Base-by-base conservation (phyloP, 1,284 basidiomycete species). In the Cutaneotrichosporon mucoides region DNA sequence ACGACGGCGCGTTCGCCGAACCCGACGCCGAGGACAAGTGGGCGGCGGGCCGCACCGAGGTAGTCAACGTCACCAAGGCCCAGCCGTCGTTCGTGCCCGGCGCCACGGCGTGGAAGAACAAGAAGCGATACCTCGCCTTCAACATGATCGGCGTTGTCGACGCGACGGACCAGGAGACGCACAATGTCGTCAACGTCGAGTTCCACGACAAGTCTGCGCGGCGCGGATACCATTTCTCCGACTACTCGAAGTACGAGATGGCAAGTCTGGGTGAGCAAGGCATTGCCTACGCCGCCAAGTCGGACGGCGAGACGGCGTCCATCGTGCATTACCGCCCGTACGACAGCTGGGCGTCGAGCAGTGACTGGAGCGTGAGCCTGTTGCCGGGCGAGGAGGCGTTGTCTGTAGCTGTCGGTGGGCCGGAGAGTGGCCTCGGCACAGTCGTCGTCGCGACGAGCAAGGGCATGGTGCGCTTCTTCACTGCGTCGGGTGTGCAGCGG, bases 61-160 rank as follows among this genome's bases (percentile, higher is more conserved):
- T 79, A 36, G 90, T 92, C 74, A 92, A 87, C 69, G 88, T 94
- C 50, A 92, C 90, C 15, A 91, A 92, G 76, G 90, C 92, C 2
- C 94, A 98, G 73, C 81, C 84, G 0, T 80, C 91, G 3, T 99
- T 99, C 79, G 92, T 96, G 68, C 90, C 94, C 1, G 92, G 92
- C 6, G 87, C 92, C 15, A 98, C 95, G 0, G 87, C 88, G 0
- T 86, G 91, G 83, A 83, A 85, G 53, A 85, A 86, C 62, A 90
- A 88, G 79, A 92, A 92, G 72, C 84, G 92, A 45, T 97, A 93
- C 73, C 84, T 98, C 4, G 93, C 91, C 0, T 94, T 92, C 76
- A 98, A 96, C 73, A 88, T 89, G 83, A 82, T 97, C 60, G 96
- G 96, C 13, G 88, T 90, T 40, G 89, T 99, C 55, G 90, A 95